Conservation (phyloP, 1,284 basidiomycete genomes). For the Fomitiporia mediterranea region DNA sequence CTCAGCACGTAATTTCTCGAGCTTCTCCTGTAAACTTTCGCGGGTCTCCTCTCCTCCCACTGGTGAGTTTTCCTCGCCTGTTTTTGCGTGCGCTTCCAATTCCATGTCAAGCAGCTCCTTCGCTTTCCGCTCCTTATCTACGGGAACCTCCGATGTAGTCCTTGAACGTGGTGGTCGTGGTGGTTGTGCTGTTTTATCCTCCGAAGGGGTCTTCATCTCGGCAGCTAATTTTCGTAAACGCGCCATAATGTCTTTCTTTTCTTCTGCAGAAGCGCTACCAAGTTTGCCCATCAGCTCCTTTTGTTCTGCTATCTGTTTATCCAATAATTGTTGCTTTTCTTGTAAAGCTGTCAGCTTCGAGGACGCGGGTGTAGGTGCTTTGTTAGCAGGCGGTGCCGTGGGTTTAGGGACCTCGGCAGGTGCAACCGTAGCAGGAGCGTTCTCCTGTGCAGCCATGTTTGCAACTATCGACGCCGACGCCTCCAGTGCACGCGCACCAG, state of each 20-base stretch:
- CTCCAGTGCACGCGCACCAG: constrained; percentile 70
- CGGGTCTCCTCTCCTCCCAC: constrained; percentile 48
- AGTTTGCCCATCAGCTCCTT: constrained; percentile 80
- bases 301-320: constrained; percentile 86
- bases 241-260: constrained; percentile 79
- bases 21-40: constrained; percentile 71
- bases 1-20: constrained; percentile 82
- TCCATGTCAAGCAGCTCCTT: constrained; percentile 71
- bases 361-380: constrained; percentile 22
- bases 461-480: constrained; percentile 71
- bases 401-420: constrained; percentile 27
- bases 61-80: constrained; percentile 8
- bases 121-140: constrained; percentile 49
- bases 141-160: constrained; percentile 28
- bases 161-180: constrained; percentile 29
- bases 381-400: constrained; percentile 25
- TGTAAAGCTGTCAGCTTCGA: constrained; percentile 48
- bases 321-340: constrained; percentile 71
- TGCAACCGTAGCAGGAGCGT: constrained; percentile 25
- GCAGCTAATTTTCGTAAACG: constrained; percentile 75
- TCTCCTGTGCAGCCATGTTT: constrained; percentile 40
- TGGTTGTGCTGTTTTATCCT: constrained; percentile 29
- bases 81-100: constrained; percentile 52
- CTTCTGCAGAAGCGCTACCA: constrained; percentile 55
- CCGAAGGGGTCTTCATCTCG: constrained; percentile 59